Evolutionary conservation across 192 early-diverging fungal genomes (phyloP), one percentile per base, ranked within the genome.

Genomic region (Dispira parvispora): DNA sequence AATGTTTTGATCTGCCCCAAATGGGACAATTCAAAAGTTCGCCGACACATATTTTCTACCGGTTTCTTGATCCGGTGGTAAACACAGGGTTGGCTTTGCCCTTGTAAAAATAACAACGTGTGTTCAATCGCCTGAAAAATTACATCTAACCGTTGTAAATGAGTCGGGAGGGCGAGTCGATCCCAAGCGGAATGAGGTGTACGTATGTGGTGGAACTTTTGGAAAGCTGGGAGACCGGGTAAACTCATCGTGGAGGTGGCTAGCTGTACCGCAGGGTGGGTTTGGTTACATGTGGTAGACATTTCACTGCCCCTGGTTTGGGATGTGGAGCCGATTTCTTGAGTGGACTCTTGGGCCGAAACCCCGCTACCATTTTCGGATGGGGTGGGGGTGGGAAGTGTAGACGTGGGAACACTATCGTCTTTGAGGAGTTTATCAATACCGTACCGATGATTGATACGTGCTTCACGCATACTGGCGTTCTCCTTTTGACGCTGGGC

Each of bases 1-100:
- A 84, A 60, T 0, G 73, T 67, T 1, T 74, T 61, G 42, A 84
- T 77, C 65, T 81, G 78, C 21, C 69, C 78, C 52, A 84, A 65
- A 55, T 78, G 68, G 14, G 44, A 21, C 65, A 76, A 65, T 32
- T 71, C 71, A 68, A 84, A 84, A 8, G 75, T 76, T 50, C 75
- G 69, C 55, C 69, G 63, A 8, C 71, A 71, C 67, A 76, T 74
- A 42, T 75, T 67, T 64, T 80, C 76, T 20, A 84, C 79, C 20
- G 73, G 63, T 65, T 75, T 75, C 38, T 72, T 67, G 23, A 78
- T 55, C 45, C 69, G 69, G 64, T 84, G 78, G 64, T 73, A 77
- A 1, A 77, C 64, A 9, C 72, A 71, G 49, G 67, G 44, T 45
- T 44, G 46, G 1, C 54, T 18, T 23, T 65, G 65, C 0, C 66